Conservation (phyloP, 2,329 filamentous ascomycete species). For the Lithohypha guttulata region DNA sequence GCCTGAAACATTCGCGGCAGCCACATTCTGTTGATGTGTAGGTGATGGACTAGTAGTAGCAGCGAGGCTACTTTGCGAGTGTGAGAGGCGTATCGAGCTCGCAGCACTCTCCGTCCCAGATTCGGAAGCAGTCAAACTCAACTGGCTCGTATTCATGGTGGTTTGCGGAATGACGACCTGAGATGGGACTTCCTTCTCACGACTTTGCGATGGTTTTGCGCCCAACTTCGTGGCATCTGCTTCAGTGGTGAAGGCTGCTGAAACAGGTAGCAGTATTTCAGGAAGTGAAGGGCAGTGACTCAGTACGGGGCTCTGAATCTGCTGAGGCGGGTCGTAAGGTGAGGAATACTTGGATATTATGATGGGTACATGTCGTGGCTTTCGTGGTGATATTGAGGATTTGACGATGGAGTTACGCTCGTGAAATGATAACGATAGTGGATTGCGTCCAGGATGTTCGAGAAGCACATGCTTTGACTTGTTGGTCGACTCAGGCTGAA, state of each 20-base stretch:
- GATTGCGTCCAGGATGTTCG: conserved; percentile 13
- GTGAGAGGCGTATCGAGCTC: conserved; percentile 9
- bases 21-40: conserved; percentile 21
- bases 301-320: conserved; percentile 9
- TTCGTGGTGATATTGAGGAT: conserved; percentile 11
- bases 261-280: too few species aligned
- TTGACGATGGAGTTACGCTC: conserved; percentile 12
- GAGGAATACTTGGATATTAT: conserved; percentile 25
- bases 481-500: conserved; percentile 4
- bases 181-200: conserved; percentile 12
- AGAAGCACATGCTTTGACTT: conserved; percentile 8
- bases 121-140: conserved; percentile 21
- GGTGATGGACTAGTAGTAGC: too few species aligned
- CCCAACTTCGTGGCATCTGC: conserved; percentile 4
- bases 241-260: conserved; percentile 10
- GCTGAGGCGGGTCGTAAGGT: conserved; percentile 18
- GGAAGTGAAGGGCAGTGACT: conserved; percentile 12
- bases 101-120: conserved; percentile 17
- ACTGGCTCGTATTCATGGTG: conserved; percentile 22
- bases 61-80: conserved; percentile 8
- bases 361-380: conserved; percentile 24
- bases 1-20: conserved; percentile 52
- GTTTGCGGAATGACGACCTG: conserved; percentile 2
- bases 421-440: conserved; percentile 8
- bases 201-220: conserved; percentile 10